Evolutionary conservation across 148 eudicot species (phyloP), one percentile per base, ranked within the genome.

Genomic region (Gaultheria prostrata): DNA sequence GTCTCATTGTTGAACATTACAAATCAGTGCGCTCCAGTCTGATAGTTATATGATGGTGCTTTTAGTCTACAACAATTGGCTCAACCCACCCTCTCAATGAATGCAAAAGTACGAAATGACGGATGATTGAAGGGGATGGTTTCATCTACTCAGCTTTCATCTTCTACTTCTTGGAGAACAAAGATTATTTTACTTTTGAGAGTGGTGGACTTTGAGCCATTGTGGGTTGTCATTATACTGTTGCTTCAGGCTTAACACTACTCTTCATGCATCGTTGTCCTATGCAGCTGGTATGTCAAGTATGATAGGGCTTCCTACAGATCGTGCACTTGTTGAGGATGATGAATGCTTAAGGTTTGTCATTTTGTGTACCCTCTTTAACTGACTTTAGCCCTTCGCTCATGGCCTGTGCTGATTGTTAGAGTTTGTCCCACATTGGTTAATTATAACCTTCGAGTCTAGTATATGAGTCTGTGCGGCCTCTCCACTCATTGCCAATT

Each of bases 271-370:
- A 20, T 67, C n/a, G 39, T 63, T 14, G 63, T 33, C 78, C 49
- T 81, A 33, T 82, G 85, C 89, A 93, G 98, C 86, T 86, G 93
- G 91, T 67, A 96, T 93, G 95, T 83, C 97, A 32, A 85, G 91
- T 85, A 97, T 97, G 99, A 78, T 95, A 70, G 99, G 99, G 84
- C 98, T 97, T 80, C 97, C 99, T 80, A 90, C 98, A 74, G 99
- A 97, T 87, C 97, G 92, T 51, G 94, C 98, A 45, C 94, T 97
- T 21, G 92, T 89, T 45, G 94, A 93, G 73, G 99, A 97, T 85
- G 96, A 92, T 51, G 99, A 94, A 87, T 97, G 99, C 88, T 78
- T 86, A 83, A 91, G 99, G 99, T 97, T 80, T 80, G 81, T 59
- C 67, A 80, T 35, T 59, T 61, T 82, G 45, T 39, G 28, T 14